These are phyloP conservation scores for Venturia effusa DNA, from an alignment of 2,329 filamentous ascomycete genomes.

Conservation along the genomic window DNA sequence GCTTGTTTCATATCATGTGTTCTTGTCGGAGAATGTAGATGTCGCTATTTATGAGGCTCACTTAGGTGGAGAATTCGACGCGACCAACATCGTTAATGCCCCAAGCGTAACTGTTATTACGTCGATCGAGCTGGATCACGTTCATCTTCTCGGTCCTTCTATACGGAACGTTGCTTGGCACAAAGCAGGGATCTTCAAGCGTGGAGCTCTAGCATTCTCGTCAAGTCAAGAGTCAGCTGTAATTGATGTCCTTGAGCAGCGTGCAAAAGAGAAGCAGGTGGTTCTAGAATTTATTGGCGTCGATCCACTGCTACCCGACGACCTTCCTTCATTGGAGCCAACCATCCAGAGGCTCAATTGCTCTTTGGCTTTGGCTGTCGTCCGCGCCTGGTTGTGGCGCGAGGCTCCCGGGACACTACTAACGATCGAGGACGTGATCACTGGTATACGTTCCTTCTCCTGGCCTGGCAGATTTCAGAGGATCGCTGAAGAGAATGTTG, in stretches of 20 bases:
- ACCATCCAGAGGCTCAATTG: constrained; percentile 47
- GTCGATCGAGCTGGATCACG: constrained; percentile 76
- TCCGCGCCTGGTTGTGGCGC: constrained; percentile 42
- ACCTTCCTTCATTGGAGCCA: constrained; percentile 12
- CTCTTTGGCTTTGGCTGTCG: constrained; percentile 48
- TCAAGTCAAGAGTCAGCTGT: constrained; percentile 45
- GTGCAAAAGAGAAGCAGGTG: constrained; percentile 40
- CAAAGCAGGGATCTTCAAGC: constrained; percentile 79
- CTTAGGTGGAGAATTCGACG: constrained; percentile 87
- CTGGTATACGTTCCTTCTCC: constrained; percentile 12
- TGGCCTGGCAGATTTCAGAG: constrained; percentile 60
- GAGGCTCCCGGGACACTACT: constrained; percentile 7
- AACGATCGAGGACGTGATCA: constrained; percentile 8
- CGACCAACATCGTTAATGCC: constrained; percentile 70
- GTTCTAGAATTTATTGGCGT: constrained; percentile 30
- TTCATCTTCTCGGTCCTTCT: constrained; percentile 65
- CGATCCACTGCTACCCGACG: constrained; percentile 13
- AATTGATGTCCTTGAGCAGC: constrained; percentile 42
- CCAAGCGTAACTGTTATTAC: constrained; percentile 65
- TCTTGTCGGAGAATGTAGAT: constrained; percentile 62
- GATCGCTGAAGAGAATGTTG: constrained; percentile 41
- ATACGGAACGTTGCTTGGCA: constrained; percentile 83
- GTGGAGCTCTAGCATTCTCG: constrained; percentile 51
- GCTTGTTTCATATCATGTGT: constrained; percentile 68
- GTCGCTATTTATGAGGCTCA: constrained; percentile 83